Percentiles rank a stretch among this genome's conserved stretches.
These are phyloP conservation scores for Sphagnum tenellum DNA, from an alignment of 225 moss, liverwort and hornwort genomes.

Conservation along the genomic window DNA sequence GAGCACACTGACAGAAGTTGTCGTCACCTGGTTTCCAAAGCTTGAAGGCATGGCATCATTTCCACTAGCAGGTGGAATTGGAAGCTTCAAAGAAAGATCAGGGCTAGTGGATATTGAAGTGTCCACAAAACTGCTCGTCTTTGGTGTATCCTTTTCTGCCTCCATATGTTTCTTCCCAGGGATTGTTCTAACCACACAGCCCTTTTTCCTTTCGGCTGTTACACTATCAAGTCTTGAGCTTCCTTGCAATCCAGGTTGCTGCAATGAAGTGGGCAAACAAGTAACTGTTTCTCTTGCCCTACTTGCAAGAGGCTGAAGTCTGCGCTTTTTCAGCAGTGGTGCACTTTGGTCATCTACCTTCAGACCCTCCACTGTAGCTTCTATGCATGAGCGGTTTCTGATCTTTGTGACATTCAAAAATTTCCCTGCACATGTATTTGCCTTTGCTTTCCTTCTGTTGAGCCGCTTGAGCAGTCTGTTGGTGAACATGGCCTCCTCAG, in stretches of 20 bases:
- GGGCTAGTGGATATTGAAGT: neutral
- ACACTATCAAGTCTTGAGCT: neutral
- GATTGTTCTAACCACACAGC: too few species aligned
- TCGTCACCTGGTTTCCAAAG: too few species aligned
- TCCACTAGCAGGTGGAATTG: neutral
- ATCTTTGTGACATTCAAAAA: too few species aligned
- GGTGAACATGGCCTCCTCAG: too few species aligned
- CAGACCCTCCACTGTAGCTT: neutral
- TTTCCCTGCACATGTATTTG: too few species aligned
- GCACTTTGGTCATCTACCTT: slow-evolving; percentile 1
- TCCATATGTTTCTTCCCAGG: too few species aligned
- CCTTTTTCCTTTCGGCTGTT: too few species aligned
- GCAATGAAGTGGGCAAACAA: neutral
- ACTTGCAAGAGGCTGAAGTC: slow-evolving; percentile 1
- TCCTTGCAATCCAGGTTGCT: neutral
- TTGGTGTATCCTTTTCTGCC: neutral
- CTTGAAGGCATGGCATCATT: too few species aligned
- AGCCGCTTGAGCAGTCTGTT: too few species aligned
- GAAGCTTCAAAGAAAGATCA: neutral
- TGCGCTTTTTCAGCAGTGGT: neutral
- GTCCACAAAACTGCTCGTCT: neutral
- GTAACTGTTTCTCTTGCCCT: slow-evolving; percentile 5
- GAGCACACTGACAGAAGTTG: too few species aligned
- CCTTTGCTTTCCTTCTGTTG: too few species aligned
- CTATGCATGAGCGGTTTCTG: too few species aligned